Evolutionary conservation across 306 rosid genomes (phyloP).

Genomic region (Carpinus viminea): DNA sequence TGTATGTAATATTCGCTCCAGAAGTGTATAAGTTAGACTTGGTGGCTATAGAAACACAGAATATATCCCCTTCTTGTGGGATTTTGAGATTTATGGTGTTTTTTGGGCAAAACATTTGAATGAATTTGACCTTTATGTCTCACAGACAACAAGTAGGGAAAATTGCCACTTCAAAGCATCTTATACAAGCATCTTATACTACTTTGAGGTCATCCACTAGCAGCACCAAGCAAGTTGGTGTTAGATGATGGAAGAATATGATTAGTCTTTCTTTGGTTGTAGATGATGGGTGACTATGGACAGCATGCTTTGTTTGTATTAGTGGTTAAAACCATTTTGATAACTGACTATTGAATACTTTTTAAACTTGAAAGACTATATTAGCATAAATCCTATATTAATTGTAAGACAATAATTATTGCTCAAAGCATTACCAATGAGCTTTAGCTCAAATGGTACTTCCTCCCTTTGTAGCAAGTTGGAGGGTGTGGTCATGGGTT

Average conservation of each 20-base stretch:
- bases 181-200: no score
- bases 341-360: not conserved
- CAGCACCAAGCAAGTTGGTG: not conserved
- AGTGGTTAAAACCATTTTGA: not conserved
- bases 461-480: no score
- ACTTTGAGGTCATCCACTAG: not conserved
- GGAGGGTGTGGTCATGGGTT: no score
- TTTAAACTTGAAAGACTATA: not conserved
- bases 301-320: not conserved
- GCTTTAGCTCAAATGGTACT: no score
- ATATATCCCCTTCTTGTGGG: not conserved
- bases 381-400: not conserved
- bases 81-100: not conserved
- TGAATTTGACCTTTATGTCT: not conserved
- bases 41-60: not conserved
- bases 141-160: not conserved
- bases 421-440: not conserved
- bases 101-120: not conserved
- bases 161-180: not conserved
- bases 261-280: not conserved
- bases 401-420: not conserved
- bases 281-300: not conserved
- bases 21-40: not conserved
- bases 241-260: not conserved
- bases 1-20: not conserved